A percentile compares a stretch with the other conserved stretches of the same genome.
Conservation (phyloP, 116 monocot species). For the Phalaenopsis hybrid region DNA sequence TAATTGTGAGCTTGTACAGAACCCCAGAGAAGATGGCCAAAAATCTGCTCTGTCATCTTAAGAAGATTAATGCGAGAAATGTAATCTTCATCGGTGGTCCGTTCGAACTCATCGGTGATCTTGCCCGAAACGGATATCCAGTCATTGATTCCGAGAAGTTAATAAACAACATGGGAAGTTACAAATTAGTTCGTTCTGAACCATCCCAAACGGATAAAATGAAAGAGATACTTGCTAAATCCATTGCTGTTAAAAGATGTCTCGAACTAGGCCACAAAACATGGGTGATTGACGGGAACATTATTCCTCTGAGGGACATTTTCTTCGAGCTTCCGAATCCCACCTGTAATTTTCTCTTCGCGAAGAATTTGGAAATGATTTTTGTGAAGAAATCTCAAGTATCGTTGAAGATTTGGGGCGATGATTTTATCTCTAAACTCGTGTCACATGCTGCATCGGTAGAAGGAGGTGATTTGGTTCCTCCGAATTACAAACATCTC, state of each 20-base stretch:
- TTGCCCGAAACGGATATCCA: constrained; percentile 66
- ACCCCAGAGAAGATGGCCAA: constrained; percentile 25
- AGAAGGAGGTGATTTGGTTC: not conserved
- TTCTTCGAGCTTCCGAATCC: constrained; percentile 30
- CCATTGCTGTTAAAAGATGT: constrained; percentile 38
- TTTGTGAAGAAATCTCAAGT: constrained; percentile 44
- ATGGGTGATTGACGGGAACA: constrained; percentile 71
- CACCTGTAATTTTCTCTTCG: constrained; percentile 36
- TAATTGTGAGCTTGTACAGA: constrained; percentile 60
- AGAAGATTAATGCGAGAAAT: constrained; percentile 47
- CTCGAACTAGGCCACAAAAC: constrained; percentile 55
- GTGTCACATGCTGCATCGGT: constrained; percentile 18
- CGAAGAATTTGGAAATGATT: constrained; percentile 39
- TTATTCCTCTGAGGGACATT: constrained; percentile 47
- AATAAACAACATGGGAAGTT: constrained; percentile 3
- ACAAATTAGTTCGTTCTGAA: constrained; percentile 13
- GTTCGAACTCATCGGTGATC: constrained; percentile 40
- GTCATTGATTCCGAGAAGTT: constrained; percentile 56
- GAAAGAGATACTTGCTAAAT: constrained; percentile 44
- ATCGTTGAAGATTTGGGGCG: constrained; percentile 41
- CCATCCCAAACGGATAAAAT: constrained; percentile 15
- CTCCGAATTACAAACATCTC: constrained; percentile 24
- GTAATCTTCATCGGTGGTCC: constrained; percentile 49
- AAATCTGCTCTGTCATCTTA: constrained; percentile 84
- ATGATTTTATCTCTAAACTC: constrained; percentile 43